phyloP scores from a whole-genome alignment of 768 basidiomycete genomes.

The Panaeolus papilionaceus region DNA sequence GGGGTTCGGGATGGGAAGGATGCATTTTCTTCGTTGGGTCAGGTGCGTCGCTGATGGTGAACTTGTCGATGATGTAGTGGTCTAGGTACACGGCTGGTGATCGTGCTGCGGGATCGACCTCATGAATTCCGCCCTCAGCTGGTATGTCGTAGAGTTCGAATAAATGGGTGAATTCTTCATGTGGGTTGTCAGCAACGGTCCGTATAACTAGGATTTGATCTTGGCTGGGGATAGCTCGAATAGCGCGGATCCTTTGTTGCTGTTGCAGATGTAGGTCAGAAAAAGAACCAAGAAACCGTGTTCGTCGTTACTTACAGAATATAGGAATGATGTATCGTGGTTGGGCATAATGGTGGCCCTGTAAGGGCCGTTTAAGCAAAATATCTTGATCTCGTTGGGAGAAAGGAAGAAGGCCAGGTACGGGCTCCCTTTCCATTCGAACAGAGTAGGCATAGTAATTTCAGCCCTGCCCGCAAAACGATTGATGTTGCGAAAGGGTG shows the following conservation, averaged over 20 bases:
- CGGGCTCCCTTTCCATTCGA: slow-evolving; percentile 26
- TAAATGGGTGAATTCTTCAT: slow-evolving; percentile 27
- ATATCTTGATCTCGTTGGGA: slow-evolving; percentile 25
- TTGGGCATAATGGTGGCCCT: slow-evolving; percentile 41
- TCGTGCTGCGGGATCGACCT: slow-evolving; percentile 5
- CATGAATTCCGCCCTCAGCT: slow-evolving; percentile 21
- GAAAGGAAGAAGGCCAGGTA: slow-evolving; percentile 26
- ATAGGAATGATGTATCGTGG: slow-evolving; percentile 30
- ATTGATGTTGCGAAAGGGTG: slow-evolving; percentile 23
- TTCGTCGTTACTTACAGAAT: not conserved
- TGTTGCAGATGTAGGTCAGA: slow-evolving; percentile 25
- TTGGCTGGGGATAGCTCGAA: slow-evolving; percentile 59
- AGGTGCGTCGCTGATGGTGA: slow-evolving; percentile 49
- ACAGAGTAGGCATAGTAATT: slow-evolving; percentile 39
- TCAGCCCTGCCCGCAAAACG: slow-evolving; percentile 28
- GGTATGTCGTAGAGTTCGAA: slow-evolving; percentile 38
- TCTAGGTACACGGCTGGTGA: slow-evolving; percentile 5
- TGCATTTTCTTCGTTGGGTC: slow-evolving; percentile 31
- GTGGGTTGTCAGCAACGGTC: slow-evolving; percentile 28
- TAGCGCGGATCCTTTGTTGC: slow-evolving; percentile 56
- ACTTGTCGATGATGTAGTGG: slow-evolving; percentile 25
- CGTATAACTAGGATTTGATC: slow-evolving; percentile 59
- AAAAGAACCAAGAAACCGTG: not conserved
- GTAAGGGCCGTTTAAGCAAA: slow-evolving; percentile 21
- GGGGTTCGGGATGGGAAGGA: slow-evolving; percentile 27